Conservation (phyloP, 768 basidiomycete species). For the Rhizopogon vesiculosus region DNA sequence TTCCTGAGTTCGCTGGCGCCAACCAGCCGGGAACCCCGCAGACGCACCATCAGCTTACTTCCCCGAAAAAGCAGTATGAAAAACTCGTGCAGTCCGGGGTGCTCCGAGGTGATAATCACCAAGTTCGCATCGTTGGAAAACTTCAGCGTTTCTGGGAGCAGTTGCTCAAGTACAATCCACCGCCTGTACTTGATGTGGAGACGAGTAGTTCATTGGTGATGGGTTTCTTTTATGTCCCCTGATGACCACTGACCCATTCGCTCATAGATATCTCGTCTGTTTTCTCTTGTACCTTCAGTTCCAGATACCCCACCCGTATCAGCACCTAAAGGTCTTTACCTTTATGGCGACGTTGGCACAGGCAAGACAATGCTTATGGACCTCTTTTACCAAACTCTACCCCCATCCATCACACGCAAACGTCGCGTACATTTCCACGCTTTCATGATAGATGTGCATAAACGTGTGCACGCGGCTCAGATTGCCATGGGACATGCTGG, state of each 20-base stretch:
- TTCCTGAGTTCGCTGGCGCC: neutral
- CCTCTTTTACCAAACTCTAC: conserved; percentile 85
- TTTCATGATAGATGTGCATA: conserved; percentile 99
- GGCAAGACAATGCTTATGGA: conserved; percentile 99
- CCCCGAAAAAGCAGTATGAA: conserved; percentile 37
- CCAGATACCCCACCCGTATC: conserved; percentile 37
- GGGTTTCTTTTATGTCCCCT: conserved; percentile 11
- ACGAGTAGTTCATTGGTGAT: conserved; percentile 28
- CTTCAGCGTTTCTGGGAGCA: conserved; percentile 77
- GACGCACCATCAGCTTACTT: neutral
- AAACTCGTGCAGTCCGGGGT: conserved; percentile 44
- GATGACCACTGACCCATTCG: conserved; percentile 22
- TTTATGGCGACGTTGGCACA: conserved; percentile 95
- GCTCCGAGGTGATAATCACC: conserved; percentile 76
- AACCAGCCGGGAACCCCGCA: neutral
- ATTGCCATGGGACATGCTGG: conserved; percentile 59
- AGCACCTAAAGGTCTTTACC: conserved; percentile 85
- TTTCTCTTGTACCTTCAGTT: conserved; percentile 19
- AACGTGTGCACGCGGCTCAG: conserved; percentile 83
- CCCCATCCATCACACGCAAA: conserved; percentile 59
- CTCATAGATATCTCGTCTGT: conserved; percentile 22
- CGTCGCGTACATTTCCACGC: conserved; percentile 96
- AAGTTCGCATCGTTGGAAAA: conserved; percentile 77
- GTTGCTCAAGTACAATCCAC: conserved; percentile 67
- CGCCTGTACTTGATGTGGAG: conserved; percentile 44